Percentiles rank a stretch among this genome's conserved stretches.
Evolutionary conservation across 805 yeast genomes (phyloP).

Genomic region (Zygotorulaspora danielsina): DNA sequence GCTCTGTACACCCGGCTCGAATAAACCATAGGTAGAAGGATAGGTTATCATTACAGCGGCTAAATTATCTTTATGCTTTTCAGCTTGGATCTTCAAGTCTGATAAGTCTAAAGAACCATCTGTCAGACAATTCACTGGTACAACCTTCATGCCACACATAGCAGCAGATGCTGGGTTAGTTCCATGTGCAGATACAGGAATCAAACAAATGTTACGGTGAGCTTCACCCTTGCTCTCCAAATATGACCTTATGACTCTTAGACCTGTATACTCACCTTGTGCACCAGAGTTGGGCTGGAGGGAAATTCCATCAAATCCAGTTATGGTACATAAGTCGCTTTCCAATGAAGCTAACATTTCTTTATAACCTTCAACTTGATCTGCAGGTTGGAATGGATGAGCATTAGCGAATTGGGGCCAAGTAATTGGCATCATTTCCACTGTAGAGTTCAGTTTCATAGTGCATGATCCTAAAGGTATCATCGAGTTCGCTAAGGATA

Average conservation of each 20-base stretch:
- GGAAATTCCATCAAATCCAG: conserved; percentile 89
- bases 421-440: conserved; percentile 88
- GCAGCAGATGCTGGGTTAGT: conserved; percentile 99
- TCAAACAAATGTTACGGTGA: conserved; percentile 79
- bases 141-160: conserved; percentile 92
- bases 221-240: conserved; percentile 65
- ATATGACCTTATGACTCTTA: conserved; percentile 78
- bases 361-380: conserved; percentile 85
- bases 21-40: conserved; percentile 95
- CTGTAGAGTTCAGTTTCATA: conserved; percentile 94
- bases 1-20: conserved; percentile 82
- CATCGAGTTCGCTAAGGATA: conserved; percentile 94
- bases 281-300: conserved; percentile 98
- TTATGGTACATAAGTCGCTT: conserved; percentile 79
- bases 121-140: conserved; percentile 79
- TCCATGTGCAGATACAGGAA: conserved; percentile 97
- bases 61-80: conserved; percentile 58
- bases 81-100: conserved; percentile 72
- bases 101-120: conserved; percentile 83
- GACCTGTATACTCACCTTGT: conserved; percentile 95
- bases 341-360: conserved; percentile 74
- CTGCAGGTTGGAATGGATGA: conserved; percentile 89
- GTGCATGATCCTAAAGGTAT: conserved; percentile 97
- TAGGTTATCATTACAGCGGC: conserved; percentile 96
- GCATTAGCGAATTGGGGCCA: conserved; percentile 88